Percentiles rank a stretch among this genome's conserved stretches.
Conservation (phyloP, 1,139 yeast species). For the Suhomyces wounanorum region DNA sequence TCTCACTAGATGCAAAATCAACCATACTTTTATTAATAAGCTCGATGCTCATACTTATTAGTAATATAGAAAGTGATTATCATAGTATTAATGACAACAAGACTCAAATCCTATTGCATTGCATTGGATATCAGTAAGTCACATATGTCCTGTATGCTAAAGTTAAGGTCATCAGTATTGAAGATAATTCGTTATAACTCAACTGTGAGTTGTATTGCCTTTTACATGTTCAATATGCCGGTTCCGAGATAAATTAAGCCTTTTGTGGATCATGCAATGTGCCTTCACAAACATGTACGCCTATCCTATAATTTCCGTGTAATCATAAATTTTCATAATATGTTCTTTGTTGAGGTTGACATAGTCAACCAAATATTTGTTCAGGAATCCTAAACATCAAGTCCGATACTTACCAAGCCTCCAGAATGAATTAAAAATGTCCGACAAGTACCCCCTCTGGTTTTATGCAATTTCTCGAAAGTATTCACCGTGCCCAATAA, state of each 20-base stretch:
- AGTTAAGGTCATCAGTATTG: too few relatives aligned
- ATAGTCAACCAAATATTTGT: too few relatives aligned
- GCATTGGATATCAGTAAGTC: too few relatives aligned
- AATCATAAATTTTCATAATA: background rate
- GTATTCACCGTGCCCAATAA: constrained; percentile 19
- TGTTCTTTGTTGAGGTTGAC: background rate
- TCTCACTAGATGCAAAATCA: background rate
- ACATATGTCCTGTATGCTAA: too few relatives aligned
- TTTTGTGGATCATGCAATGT: too few relatives aligned
- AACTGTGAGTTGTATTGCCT: too few relatives aligned
- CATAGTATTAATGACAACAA: too few relatives aligned
- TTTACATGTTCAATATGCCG: too few relatives aligned
- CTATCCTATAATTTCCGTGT: background rate
- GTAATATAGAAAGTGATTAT: too few relatives aligned
- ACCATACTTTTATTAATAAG: background rate
- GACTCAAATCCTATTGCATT: too few relatives aligned
- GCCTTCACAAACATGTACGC: background rate
- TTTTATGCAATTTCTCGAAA: constrained; percentile 14
- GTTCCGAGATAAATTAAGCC: too few relatives aligned
- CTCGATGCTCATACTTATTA: background rate
- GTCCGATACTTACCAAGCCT: constrained; percentile 34
- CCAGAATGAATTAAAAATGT: constrained; percentile 34
- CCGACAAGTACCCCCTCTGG: constrained; percentile 21
- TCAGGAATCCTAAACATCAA: background rate
- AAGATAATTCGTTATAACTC: too few relatives aligned